These are phyloP conservation scores for Alopecurus myosuroides DNA, from an alignment of 176 grass and related monocot genomes.

Conservation along the genomic window DNA sequence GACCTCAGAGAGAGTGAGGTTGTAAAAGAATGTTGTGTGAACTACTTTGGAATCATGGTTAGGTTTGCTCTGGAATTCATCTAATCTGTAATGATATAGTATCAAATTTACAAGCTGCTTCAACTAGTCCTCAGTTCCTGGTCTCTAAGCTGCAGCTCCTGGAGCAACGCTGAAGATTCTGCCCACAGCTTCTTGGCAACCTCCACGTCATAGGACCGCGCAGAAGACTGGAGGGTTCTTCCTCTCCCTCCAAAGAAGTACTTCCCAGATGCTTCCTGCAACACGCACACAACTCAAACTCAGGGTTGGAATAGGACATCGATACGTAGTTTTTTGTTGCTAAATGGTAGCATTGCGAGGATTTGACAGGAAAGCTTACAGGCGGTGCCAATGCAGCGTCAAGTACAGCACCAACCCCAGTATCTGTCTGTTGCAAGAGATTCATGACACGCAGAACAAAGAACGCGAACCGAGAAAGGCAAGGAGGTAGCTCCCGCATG, in stretches of 20 bases:
- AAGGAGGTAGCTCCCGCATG: slow-evolving; percentile 75
- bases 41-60: not conserved
- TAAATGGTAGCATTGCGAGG: not conserved
- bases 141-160: slow-evolving; percentile 38
- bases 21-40: not conserved
- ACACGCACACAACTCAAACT: not conserved
- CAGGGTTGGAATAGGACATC: not conserved
- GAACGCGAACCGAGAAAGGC: slow-evolving; percentile 47
- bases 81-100: not conserved
- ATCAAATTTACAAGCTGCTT: not conserved
- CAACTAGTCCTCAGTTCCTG: not conserved
- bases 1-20: not conserved
- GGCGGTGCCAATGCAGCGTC: slow-evolving; percentile 70
- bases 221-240: slow-evolving; percentile 58
- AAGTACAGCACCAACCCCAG: slow-evolving; percentile 55
- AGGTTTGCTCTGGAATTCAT: not conserved
- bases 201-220: slow-evolving; percentile 40
- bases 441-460: slow-evolving; percentile 40
- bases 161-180: slow-evolving; percentile 54
- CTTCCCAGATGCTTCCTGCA: slow-evolving; percentile 74
- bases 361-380: slow-evolving; percentile 36
- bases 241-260: slow-evolving; percentile 92
- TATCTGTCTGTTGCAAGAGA: slow-evolving; percentile 53
- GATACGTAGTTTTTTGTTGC: not conserved
- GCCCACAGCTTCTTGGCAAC: slow-evolving; percentile 65